phyloP scores from a whole-genome alignment of 495 filamentous ascomycete genomes.

The Penicillium lagena region DNA sequence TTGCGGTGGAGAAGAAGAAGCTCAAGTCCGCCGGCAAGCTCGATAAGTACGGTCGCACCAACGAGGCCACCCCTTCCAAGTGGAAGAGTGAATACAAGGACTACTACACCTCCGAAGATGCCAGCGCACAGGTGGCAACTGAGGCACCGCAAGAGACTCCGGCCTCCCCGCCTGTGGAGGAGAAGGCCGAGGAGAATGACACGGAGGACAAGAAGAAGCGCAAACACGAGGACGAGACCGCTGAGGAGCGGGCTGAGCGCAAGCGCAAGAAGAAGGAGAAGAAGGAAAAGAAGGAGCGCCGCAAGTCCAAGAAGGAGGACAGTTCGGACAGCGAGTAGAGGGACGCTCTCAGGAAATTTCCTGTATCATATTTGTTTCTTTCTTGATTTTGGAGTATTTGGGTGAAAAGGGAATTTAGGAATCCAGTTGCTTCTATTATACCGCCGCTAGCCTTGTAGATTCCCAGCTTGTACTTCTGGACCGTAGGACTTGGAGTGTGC shows the following conservation, averaged over 20 bases:
- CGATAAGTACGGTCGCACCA: constrained; percentile 90
- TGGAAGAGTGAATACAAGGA: constrained; percentile 91
- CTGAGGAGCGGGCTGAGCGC: constrained; percentile 67
- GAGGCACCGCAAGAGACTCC: constrained; percentile 36
- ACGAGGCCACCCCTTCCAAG: constrained; percentile 84
- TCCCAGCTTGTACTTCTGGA: not conserved
- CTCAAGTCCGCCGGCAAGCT: constrained; percentile 96
- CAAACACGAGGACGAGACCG: constrained; percentile 75
- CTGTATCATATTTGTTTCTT: constrained; percentile 36
- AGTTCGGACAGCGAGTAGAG: constrained; percentile 51
- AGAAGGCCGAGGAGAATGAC: constrained; percentile 27
- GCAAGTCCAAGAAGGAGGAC: constrained; percentile 53
- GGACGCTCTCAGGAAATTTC: constrained; percentile 24
- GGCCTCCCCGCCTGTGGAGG: constrained; percentile 20
- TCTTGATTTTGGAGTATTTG: constrained; percentile 35
- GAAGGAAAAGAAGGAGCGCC: constrained; percentile 67
- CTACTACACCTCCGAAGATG: constrained; percentile 53
- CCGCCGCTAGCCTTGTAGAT: too few relatives aligned
- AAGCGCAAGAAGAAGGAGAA: constrained; percentile 72
- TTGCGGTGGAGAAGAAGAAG: constrained; percentile 95
- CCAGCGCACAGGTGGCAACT: constrained; percentile 32
- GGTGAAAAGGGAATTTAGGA: constrained; percentile 38
- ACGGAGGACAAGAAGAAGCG: constrained; percentile 63
- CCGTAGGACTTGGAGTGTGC: constrained; percentile 2
- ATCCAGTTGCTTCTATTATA: constrained; percentile 4